These are phyloP conservation scores for Vigna angularis DNA, from an alignment of 306 rosid genomes.

Conservation along the genomic window DNA sequence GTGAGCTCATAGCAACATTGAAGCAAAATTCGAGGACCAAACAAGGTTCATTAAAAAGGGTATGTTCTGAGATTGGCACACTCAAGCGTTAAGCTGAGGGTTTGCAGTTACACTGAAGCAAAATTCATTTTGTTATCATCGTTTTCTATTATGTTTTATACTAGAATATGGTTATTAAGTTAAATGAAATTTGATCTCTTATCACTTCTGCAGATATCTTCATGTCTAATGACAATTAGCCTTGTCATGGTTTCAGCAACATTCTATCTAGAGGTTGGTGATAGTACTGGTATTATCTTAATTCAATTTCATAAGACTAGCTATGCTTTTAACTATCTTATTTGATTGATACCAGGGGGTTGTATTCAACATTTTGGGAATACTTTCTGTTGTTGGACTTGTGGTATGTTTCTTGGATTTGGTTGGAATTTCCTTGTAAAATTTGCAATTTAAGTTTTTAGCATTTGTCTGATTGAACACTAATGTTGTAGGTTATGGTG, in stretches of 20 bases:
- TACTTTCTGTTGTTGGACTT: too few relatives aligned
- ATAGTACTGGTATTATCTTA: constrained; percentile 33
- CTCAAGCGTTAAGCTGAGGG: too few relatives aligned
- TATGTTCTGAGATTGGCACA: too few relatives aligned
- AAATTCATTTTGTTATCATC: neutral
- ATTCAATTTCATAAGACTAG: constrained; percentile 30
- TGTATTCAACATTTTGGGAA: too few relatives aligned
- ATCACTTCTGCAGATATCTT: constrained; percentile 64
- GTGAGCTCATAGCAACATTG: neutral
- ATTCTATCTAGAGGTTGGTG: constrained; percentile 70
- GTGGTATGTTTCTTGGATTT: too few relatives aligned
- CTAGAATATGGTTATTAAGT: constrained; percentile 27
- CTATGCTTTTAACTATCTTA: constrained; percentile 36
- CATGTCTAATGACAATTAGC: constrained; percentile 75
- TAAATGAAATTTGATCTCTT: constrained; percentile 14
- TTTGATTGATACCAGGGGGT: constrained; percentile 45
- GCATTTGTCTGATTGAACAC: too few relatives aligned
- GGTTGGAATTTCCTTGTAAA: too few relatives aligned
- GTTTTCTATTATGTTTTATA: constrained; percentile 4
- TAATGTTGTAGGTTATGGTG: too few relatives aligned
- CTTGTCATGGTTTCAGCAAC: constrained; percentile 70
- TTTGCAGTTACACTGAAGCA: too few relatives aligned
- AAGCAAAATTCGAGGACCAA: too few relatives aligned
- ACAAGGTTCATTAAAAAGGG: too few relatives aligned
- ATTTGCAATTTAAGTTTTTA: too few relatives aligned